Base-by-base conservation (phyloP, 2,329 filamentous ascomycete species). In the Verticillium albo-atrum region DNA sequence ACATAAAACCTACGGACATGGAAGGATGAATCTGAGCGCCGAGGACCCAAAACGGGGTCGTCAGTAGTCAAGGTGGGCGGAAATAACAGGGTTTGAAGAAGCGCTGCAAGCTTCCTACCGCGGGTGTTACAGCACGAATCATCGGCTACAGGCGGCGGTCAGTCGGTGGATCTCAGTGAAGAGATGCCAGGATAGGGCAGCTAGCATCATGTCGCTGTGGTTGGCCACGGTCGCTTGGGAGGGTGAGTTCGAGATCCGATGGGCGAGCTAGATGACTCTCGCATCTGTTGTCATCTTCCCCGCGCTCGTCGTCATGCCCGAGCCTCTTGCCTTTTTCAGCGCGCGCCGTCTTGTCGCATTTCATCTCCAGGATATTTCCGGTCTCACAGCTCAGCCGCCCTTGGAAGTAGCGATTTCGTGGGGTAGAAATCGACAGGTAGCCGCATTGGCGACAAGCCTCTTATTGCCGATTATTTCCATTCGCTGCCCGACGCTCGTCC, bases 41-140 rank as follows among this genome's bases (percentile, higher is more conserved):
- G 61, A 56, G 55, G 58, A 54, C 55, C 52, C 30, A 54, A 34
- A 27, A n/a, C 17, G 50, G n/a, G 20, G 32, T 12, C 20, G 20
- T 14, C 20, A n/a, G 9, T 23, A 20, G 42, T 47, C 42, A 23
- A 30, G 30, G 25, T 51, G 25, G 37, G 54, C 60, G 58, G 55
- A 52, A 60, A 62, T 62, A 63, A 62, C 56, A 47, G 42, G 26
- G 34, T 50, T 50, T 50, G 42, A 10, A 4, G 25, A 9, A n/a
- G n/a, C 20, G 42, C n/a, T 26, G 42, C 42, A 50, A 23, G 42
- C 7, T 20, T 50, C 42, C 42, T 12, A 25, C 42, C 20, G 10
- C 3, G 42, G 42, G 25, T 23, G n/a, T 50, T 50, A 50, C 42
- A 50, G 42, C 42, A 50, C 42, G n/a, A 20, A 5, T 50, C 7